Percentiles rank a stretch among this genome's conserved stretches.
Evolutionary conservation across 1,284 basidiomycete species (phyloP).

Genomic region (Ustilago crameri): DNA sequence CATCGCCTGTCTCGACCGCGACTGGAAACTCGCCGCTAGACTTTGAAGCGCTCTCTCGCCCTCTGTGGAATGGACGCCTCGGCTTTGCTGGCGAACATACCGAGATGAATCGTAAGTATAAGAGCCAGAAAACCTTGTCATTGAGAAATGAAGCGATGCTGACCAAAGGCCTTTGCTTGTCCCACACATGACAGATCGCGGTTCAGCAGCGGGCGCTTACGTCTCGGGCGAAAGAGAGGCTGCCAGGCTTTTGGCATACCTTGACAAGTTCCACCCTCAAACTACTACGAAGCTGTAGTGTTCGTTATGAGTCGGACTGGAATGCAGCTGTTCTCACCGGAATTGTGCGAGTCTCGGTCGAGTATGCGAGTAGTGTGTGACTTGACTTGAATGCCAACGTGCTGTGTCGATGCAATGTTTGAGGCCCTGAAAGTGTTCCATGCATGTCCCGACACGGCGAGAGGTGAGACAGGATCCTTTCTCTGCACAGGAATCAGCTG

Average conservation of each 20-base stretch:
- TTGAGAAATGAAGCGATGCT: not conserved
- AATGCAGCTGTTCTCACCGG: not conserved
- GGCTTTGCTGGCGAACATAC: constrained; percentile 73
- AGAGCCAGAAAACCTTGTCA: not conserved
- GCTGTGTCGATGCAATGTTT: too few relatives aligned
- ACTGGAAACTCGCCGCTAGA: constrained; percentile 70
- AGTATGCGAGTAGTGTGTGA: too few relatives aligned
- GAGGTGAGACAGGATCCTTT: too few relatives aligned
- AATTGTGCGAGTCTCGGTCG: too few relatives aligned
- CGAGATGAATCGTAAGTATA: constrained; percentile 69
- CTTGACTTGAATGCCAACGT: too few relatives aligned
- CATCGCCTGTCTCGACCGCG: constrained; percentile 69
- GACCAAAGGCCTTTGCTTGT: not conserved
- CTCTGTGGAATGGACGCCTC: constrained; percentile 70
- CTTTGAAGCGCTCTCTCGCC: constrained; percentile 70
- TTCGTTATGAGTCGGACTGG: not conserved
- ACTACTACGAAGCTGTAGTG: constrained; percentile 32
- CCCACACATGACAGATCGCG: constrained; percentile 53
- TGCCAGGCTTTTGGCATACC: constrained; percentile 42
- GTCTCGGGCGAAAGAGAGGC: constrained; percentile 70
- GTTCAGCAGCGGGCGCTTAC: constrained; percentile 70
- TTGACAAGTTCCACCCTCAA: constrained; percentile 38
- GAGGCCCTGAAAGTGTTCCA: too few relatives aligned
- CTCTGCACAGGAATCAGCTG: too few relatives aligned
- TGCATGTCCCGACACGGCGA: too few relatives aligned